phyloP scores from a whole-genome alignment of 2,329 filamentous ascomycete genomes.

The Xylaria arbuscula region DNA sequence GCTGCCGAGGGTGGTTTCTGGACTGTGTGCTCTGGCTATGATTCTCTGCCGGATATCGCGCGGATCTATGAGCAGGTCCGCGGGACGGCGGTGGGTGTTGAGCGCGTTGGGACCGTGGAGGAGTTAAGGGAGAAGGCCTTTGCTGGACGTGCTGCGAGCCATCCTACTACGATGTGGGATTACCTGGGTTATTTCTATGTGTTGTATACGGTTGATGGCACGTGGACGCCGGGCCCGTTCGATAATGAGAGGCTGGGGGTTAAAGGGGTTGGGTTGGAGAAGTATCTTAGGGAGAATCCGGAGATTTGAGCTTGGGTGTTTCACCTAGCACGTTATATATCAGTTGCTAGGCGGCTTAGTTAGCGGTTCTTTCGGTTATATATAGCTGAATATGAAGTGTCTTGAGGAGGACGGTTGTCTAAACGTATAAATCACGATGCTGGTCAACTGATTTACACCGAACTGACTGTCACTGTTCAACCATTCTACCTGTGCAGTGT shows the following conservation, averaged over 20 bases:
- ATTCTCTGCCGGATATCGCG: constrained; percentile 35
- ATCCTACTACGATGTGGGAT: constrained; percentile 36
- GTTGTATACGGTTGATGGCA: constrained; percentile 34
- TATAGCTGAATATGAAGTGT: no score
- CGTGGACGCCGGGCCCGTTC: constrained; percentile 31
- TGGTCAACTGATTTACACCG: no score
- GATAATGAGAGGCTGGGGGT: constrained; percentile 41
- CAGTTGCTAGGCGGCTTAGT: no score
- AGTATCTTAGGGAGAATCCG: constrained; percentile 38
- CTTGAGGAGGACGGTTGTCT: no score
- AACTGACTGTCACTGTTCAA: no score
- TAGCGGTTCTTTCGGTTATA: no score
- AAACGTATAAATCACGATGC: no score
- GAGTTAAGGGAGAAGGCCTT: constrained; percentile 35
- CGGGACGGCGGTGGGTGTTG: constrained; percentile 29
- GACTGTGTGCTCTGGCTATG: constrained; percentile 38
- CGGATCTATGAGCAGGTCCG: constrained; percentile 34
- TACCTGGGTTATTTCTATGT: constrained; percentile 41
- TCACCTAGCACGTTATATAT: no score
- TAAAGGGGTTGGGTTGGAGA: constrained; percentile 33
- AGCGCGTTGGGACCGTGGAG: constrained; percentile 35
- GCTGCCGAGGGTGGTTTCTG: constrained; percentile 37
- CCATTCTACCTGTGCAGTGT: no score
- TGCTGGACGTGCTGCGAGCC: constrained; percentile 25
- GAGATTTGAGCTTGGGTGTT: constrained; percentile 27